A percentile compares a stretch with the other conserved stretches of the same genome.
Conservation (phyloP, 495 filamentous ascomycete genomes). For the Durotheca rogersii region DNA sequence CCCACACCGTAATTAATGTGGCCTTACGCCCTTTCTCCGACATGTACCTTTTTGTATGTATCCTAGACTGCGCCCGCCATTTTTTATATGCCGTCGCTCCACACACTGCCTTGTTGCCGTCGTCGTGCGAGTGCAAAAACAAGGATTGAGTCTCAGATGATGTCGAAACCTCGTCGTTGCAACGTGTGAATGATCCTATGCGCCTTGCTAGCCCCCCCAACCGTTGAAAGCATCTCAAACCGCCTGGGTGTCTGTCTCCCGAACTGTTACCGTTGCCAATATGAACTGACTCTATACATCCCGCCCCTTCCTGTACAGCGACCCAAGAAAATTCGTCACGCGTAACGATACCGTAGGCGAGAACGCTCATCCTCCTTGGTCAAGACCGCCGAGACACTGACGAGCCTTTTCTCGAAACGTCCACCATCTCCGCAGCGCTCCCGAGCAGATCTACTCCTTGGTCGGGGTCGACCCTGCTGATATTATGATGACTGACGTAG, state of each 20-base stretch:
- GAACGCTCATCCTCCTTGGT: not conserved
- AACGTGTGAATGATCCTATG: slow-evolving; percentile 30
- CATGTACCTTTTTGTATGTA: slow-evolving; percentile 13
- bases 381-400: slow-evolving; percentile 19
- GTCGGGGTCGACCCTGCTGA: slow-evolving; percentile 55
- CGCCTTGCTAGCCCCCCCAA: slow-evolving; percentile 29
- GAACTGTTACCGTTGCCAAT: slow-evolving; percentile 18
- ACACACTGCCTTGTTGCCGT: no score
- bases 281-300: slow-evolving; percentile 28
- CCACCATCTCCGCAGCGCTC: slow-evolving; percentile 54
- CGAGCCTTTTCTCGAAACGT: slow-evolving; percentile 32
- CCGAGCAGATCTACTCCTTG: slow-evolving; percentile 44
- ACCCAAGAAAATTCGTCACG: slow-evolving; percentile 33
- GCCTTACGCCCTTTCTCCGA: slow-evolving; percentile 21
- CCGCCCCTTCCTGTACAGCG: slow-evolving; percentile 27
- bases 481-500: slow-evolving; percentile 70
- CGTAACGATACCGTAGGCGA: slow-evolving; percentile 19
- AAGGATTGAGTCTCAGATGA: slow-evolving; percentile 16
- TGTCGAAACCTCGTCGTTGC: slow-evolving; percentile 19
- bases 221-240: slow-evolving; percentile 20
- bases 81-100: slow-evolving; percentile 43
- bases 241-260: slow-evolving; percentile 24
- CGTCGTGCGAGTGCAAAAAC: slow-evolving; percentile 22
- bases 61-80: slow-evolving; percentile 21
- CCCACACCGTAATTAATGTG: slow-evolving; percentile 22